phyloP scores from a whole-genome alignment of 306 rosid genomes.

The barrel medic (Medicago truncatula) region MtrunA17r5.0-ANR NC_053049.1:451501-452000 shows the following conservation, averaged over 20 bases:
- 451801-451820: conserved; percentile 86
- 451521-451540: conserved; percentile 9
- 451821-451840: conserved; percentile 50
- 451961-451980: conserved; percentile 27
- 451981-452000: background rate
- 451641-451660: background rate
- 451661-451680: conserved; percentile 46
- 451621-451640: conserved; percentile 1
- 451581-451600: background rate
- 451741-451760: conserved; percentile 82
- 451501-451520: conserved; percentile 8
- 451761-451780: conserved; percentile 88
- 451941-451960: conserved; percentile 17
- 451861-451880: conserved; percentile 16
- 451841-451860: conserved; percentile 15
- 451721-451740: conserved; percentile 85
- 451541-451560: conserved; percentile 19
- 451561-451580: conserved; percentile 5
- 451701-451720: conserved; percentile 58
- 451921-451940: conserved; percentile 16
- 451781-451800: conserved; percentile 81
- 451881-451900: conserved; percentile 30
- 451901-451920: conserved; percentile 16
- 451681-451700: conserved; percentile 48
- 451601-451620: conserved; percentile 26